Evolutionary conservation across 257 asterid genomes (phyloP).

Genomic region (Avicennia marina): DNA sequence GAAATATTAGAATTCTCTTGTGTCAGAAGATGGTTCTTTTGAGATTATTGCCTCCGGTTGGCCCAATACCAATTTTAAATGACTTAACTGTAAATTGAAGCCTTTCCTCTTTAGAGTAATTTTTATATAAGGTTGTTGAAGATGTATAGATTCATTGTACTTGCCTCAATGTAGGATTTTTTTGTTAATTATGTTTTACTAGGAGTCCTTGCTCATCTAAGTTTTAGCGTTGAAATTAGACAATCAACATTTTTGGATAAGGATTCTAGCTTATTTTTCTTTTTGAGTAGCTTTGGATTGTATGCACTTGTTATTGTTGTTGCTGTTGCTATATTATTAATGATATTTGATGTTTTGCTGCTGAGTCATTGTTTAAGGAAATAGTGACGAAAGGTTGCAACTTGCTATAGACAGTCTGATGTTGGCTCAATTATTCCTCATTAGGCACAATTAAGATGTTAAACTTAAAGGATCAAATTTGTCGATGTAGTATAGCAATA

Average conservation of each 20-base stretch:
- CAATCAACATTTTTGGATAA: background rate
- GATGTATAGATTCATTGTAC: background rate
- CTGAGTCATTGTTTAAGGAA: no score
- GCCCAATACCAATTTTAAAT: no score
- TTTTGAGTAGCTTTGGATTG: background rate
- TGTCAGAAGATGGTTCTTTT: background rate
- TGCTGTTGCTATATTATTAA: background rate
- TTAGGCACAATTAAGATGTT: background rate
- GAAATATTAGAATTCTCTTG: background rate
- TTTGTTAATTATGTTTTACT: background rate
- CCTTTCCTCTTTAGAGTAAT: no score
- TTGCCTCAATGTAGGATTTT: background rate
- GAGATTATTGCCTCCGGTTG: no score
- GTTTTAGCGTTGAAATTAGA: background rate
- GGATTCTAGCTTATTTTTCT: background rate
- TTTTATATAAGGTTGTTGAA: background rate
- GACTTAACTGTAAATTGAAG: background rate
- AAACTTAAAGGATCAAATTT: background rate
- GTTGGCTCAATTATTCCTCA: no score
- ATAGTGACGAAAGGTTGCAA: no score
- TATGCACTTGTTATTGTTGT: background rate
- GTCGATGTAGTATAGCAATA: slow-evolving; percentile 4
- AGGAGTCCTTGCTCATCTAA: background rate
- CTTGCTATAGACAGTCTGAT: no score
- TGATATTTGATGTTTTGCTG: background rate